Percentiles rank a stretch among this genome's conserved stretches.
Conservation (phyloP, 192 early-diverging fungal genomes). For the Neocallimastix lanati region DNA sequence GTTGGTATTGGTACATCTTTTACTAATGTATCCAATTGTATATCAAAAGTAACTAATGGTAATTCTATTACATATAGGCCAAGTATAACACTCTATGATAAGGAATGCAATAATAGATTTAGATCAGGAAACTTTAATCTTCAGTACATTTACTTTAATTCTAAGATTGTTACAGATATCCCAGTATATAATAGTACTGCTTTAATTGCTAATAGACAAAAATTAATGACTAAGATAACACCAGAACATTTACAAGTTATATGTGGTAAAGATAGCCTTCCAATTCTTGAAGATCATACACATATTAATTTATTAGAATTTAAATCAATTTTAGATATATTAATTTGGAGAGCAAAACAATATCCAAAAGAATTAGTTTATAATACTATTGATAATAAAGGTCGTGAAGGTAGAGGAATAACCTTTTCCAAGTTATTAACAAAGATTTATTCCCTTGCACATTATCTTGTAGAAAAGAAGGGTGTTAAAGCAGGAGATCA, state of each 20-base stretch:
- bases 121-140: not conserved
- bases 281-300: constrained; percentile 51
- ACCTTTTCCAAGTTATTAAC: constrained; percentile 49
- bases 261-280: constrained; percentile 38
- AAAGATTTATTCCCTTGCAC: constrained; percentile 45
- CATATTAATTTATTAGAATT: constrained; percentile 49
- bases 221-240: not conserved
- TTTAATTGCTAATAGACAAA: not conserved
- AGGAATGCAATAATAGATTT: not conserved
- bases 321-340: constrained; percentile 44
- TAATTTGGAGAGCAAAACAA: constrained; percentile 49
- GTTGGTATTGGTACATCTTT: not conserved
- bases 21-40: not conserved
- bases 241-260: constrained; percentile 7
- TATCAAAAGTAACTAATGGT: not conserved
- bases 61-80: not conserved
- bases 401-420: constrained; percentile 39
- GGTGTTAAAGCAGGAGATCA: constrained; percentile 31
- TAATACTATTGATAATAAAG: constrained; percentile 30
- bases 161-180: not conserved
- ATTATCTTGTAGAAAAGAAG: constrained; percentile 35
- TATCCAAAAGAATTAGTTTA: constrained; percentile 47
- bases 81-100: not conserved
- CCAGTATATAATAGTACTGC: not conserved
- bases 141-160: not conserved